Percentiles rank a stretch among this genome's conserved stretches.
These are phyloP conservation scores for Schizochytrium sp. DNA, from an alignment of 108 stramenopile species.

Conservation along the genomic window DNA sequence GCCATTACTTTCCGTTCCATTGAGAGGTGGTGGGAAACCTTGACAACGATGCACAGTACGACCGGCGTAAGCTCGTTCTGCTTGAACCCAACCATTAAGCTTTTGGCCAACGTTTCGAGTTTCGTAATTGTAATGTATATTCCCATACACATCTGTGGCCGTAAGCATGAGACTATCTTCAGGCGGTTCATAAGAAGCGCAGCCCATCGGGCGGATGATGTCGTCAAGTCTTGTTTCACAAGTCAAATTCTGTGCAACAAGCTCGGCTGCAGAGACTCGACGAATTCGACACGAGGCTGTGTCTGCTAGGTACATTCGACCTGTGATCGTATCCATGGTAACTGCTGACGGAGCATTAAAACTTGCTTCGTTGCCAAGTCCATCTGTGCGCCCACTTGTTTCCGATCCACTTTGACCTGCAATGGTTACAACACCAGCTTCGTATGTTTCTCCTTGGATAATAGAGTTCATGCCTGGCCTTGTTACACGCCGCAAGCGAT, in stretches of 20 bases:
- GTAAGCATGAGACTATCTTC: constrained; percentile 77
- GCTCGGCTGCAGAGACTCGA: constrained; percentile 70
- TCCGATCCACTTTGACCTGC: constrained; percentile 72
- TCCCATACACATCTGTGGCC: constrained; percentile 76
- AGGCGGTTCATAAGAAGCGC: constrained; percentile 83
- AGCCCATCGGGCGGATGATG: constrained; percentile 81
- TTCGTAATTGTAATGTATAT: constrained; percentile 82
- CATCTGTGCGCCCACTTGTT: constrained; percentile 78
- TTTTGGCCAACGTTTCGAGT: constrained; percentile 65
- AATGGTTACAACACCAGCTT: constrained; percentile 78
- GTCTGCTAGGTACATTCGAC: constrained; percentile 79
- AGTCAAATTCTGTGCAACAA: constrained; percentile 69
- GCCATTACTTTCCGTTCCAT: constrained; percentile 71
- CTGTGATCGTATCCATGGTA: constrained; percentile 75
- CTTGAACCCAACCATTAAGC: constrained; percentile 62
- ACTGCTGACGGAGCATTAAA: constrained; percentile 81
- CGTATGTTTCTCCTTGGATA: constrained; percentile 48
- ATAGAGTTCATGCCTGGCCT: constrained; percentile 45
- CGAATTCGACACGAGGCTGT: constrained; percentile 78
- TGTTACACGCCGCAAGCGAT: constrained; percentile 76
- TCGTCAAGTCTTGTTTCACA: constrained; percentile 77
- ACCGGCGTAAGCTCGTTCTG: constrained; percentile 76
- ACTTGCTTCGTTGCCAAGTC: constrained; percentile 76
- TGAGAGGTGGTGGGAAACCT: constrained; percentile 80
- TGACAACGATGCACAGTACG: constrained; percentile 79